Evolutionary conservation across 805 yeast species (phyloP).

Genomic region (Yarrowia sp.): DNA sequence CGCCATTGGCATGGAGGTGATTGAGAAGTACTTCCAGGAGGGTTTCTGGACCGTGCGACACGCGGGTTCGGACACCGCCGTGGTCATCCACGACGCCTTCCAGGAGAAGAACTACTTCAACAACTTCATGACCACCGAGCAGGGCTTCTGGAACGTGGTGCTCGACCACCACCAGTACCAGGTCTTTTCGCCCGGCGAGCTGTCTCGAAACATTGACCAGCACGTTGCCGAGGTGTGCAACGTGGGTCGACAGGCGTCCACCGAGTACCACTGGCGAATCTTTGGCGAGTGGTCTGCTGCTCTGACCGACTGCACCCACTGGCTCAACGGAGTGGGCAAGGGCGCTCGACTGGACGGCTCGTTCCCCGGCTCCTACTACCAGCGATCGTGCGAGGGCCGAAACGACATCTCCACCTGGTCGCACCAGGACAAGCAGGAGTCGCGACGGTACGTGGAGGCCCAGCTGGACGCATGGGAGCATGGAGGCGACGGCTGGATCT

Average conservation of each 20-base stretch:
- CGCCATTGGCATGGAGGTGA: constrained; percentile 61
- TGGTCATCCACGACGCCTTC: constrained; percentile 86
- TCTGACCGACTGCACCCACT: constrained; percentile 84
- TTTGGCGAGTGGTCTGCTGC: constrained; percentile 94
- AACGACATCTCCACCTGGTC: constrained; percentile 65
- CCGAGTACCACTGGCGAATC: constrained; percentile 74
- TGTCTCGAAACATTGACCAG: constrained; percentile 63
- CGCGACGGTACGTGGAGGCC: constrained; percentile 82
- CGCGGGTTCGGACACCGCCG: constrained; percentile 58
- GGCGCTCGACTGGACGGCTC: constrained; percentile 84
- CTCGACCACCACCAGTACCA: constrained; percentile 93
- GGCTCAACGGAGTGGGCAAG: constrained; percentile 86
- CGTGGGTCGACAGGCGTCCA: constrained; percentile 55
- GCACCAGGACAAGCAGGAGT: constrained; percentile 59
- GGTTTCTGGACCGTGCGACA: constrained; percentile 73
- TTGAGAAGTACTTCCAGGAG: constrained; percentile 64
- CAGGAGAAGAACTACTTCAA: constrained; percentile 68
- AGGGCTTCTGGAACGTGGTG: constrained; percentile 66
- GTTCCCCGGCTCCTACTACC: constrained; percentile 52
- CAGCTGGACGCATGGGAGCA: constrained; percentile 85
- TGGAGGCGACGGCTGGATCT: constrained; percentile 79
- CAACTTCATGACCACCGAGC: constrained; percentile 54
- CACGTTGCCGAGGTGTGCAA: constrained; percentile 64
- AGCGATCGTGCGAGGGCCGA: constrained; percentile 68
- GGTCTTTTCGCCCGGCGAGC: constrained; percentile 72